Base-by-base conservation (phyloP, 441 rosid genomes). In the Codiaeum variegatum region DNA sequence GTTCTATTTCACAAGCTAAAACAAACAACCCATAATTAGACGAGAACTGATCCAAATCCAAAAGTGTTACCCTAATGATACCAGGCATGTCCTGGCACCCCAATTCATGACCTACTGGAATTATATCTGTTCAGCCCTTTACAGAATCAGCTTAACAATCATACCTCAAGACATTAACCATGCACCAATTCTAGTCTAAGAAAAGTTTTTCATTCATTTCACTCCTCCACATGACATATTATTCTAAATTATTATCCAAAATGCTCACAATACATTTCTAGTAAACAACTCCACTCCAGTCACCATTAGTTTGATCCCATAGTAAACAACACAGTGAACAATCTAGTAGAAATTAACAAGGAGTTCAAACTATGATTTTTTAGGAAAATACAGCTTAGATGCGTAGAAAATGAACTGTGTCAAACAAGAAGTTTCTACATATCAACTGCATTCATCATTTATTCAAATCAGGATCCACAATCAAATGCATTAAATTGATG, bases 261-360 rank as follows among this genome's bases (percentile, higher is more conserved):
- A 40, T 26, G 56, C 36, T 29, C 28, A 18, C 8, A 44, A 23
- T 23, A 31, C 15, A 51, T 28, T 71, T 34, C 12, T 36, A 34
- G n/a, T 12, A 36, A 73, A 34, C 26, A 56, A 46, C 61, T 38
- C 60, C 18, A 47, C 36, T 13, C 21, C 38, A 55, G 52, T 15
- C 34, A 40, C 42, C 62, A 19, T 61, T 51, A 2, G 10, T 69
- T 47, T 54, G 47, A 42, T 5, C 26, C 40, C 38, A 76, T 44
- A n/a, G 34, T 47, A 69, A 69, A 59, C 74, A 38, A 28, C 61
- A 38, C 1, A 42, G 29, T 34, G 15, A n/a, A 59, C 68, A 68
- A 40, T 3, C 24, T 62, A 47, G 26, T 44, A 36, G 9, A 62
- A 15, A 60, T 47, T 56, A 51, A 56, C 68, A 54, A 0, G 42